phyloP scores from a whole-genome alignment of 345 rosid species.

The Hibiscus tridactylites region DNA sequence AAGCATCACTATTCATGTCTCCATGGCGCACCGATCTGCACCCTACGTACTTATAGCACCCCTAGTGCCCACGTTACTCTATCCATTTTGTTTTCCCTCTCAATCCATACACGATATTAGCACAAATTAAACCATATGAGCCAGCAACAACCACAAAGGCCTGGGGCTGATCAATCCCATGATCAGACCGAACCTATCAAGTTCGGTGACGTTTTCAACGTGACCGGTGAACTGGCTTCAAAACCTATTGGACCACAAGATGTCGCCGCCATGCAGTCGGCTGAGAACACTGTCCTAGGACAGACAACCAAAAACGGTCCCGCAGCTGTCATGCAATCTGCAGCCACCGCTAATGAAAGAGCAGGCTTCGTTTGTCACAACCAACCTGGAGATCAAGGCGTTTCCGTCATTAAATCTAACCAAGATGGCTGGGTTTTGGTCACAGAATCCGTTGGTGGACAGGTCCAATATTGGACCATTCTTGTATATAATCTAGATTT shows the following conservation, averaged over 20 bases:
- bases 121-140: not conserved
- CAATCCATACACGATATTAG: not conserved
- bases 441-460: conserved; percentile 7
- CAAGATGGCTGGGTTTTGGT: conserved; percentile 20
- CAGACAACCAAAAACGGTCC: conserved; percentile 23
- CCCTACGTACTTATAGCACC: not conserved
- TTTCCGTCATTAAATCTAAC: conserved; percentile 19
- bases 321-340: conserved; percentile 35
- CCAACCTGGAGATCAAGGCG: conserved; percentile 5
- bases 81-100: not conserved
- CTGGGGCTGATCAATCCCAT: not conserved
- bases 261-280: conserved; percentile 33
- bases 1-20: not conserved
- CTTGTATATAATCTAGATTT: not conserved
- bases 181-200: conserved; percentile 16
- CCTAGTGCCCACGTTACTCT: not conserved
- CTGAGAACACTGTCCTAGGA: conserved; percentile 29
- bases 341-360: conserved; percentile 20
- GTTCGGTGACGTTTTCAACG: conserved; percentile 29
- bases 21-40: not conserved
- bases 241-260: conserved; percentile 28
- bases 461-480: not conserved
- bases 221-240: conserved; percentile 34
- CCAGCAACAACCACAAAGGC: conserved; percentile 9
- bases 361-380: conserved; percentile 20